phyloP scores from a whole-genome alignment of 805 yeast species.

The Candida germanica region DNA sequence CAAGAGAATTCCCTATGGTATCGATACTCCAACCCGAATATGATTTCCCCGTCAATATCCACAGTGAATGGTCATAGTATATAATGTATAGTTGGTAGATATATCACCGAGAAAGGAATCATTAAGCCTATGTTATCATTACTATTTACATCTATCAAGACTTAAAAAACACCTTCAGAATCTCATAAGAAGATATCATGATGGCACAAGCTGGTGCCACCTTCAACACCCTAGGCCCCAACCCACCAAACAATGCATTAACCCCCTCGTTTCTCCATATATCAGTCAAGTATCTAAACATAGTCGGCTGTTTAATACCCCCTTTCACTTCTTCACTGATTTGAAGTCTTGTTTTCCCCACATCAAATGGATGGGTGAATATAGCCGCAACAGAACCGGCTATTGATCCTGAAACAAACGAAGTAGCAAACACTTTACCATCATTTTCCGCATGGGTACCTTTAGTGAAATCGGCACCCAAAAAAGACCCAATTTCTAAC shows the following conservation, averaged over 20 bases:
- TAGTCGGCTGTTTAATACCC: constrained; percentile 38
- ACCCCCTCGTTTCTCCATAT: constrained; percentile 74
- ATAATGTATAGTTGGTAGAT: too few relatives aligned
- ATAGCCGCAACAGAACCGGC: constrained; percentile 87
- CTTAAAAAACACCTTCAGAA: constrained; percentile 61
- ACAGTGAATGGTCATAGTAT: not conserved
- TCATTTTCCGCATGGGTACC: constrained; percentile 19
- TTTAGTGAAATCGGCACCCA: constrained; percentile 21
- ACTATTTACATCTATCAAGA: not conserved
- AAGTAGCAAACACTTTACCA: constrained; percentile 51
- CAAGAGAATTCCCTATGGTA: not conserved
- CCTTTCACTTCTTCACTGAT: constrained; percentile 35
- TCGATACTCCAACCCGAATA: not conserved
- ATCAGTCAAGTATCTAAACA: constrained; percentile 62
- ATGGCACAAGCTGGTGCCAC: constrained; percentile 98
- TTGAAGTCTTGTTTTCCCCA: constrained; percentile 91
- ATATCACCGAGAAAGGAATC: not conserved
- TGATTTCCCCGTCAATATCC: not conserved
- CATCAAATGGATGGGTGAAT: constrained; percentile 92
- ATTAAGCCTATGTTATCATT: not conserved
- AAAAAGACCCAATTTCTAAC: constrained; percentile 17
- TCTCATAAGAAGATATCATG: constrained; percentile 93
- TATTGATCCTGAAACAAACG: constrained; percentile 77
- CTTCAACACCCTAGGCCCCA: constrained; percentile 81
- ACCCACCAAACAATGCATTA: constrained; percentile 82